A percentile compares a stretch with the other conserved stretches of the same genome.
Conservation (phyloP, 2,329 filamentous ascomycete genomes). For the Sporothrix sp. region DNA sequence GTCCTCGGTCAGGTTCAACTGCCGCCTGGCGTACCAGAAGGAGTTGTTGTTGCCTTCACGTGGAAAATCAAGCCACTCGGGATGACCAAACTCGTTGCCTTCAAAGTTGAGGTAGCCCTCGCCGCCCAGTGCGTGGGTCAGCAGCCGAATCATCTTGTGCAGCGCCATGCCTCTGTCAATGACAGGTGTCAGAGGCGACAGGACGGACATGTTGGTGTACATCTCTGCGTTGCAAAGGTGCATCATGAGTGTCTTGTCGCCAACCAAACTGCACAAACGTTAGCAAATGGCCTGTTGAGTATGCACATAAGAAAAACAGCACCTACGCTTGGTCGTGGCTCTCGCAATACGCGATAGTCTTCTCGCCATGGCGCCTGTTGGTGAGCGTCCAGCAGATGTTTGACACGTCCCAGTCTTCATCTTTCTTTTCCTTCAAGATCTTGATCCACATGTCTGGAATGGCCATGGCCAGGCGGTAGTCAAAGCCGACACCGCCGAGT, state of each 20-base stretch:
- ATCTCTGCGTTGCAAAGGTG: conserved; percentile 95
- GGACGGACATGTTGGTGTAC: conserved; percentile 92
- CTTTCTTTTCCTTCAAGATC: conserved; percentile 84
- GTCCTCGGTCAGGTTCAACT: conserved; percentile 89
- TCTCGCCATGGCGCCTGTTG: conserved; percentile 89
- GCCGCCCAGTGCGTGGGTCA: conserved; percentile 84
- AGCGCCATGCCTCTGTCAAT: conserved; percentile 87
- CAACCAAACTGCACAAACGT: conserved; percentile 60
- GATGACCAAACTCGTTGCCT: conserved; percentile 97
- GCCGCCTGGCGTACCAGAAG: conserved; percentile 87
- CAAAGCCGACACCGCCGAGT: conserved; percentile 87
- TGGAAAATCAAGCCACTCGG: conserved; percentile 98
- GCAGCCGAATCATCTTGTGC: conserved; percentile 94
- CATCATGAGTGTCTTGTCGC: conserved; percentile 95
- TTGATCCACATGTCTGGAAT: conserved; percentile 99
- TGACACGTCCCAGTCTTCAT: conserved; percentile 85
- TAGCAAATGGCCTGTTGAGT: no score
- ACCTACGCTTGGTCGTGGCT: conserved; percentile 95
- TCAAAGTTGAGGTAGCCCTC: conserved; percentile 98
- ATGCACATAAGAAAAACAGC: no score
- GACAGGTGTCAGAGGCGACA: conserved; percentile 73
- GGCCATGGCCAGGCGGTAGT: conserved; percentile 95
- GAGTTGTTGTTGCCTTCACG: conserved; percentile 86
- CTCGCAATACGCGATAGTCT: conserved; percentile 96
- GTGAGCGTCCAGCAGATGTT: conserved; percentile 79